These are phyloP conservation scores for Phytophthora pistaciae DNA, from an alignment of 352 stramenopile genomes.

Conservation along the genomic window DNA sequence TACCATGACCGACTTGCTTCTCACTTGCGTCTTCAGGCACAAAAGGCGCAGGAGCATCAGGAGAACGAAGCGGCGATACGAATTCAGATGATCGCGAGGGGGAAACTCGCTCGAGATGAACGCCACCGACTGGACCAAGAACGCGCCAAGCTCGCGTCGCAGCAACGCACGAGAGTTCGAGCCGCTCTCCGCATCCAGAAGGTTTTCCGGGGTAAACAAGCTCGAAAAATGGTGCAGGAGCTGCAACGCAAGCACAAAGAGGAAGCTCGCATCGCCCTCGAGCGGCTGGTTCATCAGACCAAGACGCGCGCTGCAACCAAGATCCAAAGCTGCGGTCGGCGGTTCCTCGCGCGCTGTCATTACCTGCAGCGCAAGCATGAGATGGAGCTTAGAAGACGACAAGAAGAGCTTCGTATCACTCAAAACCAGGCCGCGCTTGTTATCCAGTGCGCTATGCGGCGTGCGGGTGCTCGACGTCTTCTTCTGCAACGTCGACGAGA, in stretches of 20 bases:
- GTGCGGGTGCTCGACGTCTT: slow-evolving; percentile 44
- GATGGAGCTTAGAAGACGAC: slow-evolving; percentile 30
- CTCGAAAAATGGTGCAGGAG: slow-evolving; percentile 42
- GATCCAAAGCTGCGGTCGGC: slow-evolving; percentile 74
- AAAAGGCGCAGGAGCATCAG: slow-evolving; percentile 59
- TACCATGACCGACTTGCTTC: slow-evolving; percentile 71
- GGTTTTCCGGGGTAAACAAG: slow-evolving; percentile 65
- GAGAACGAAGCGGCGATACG: slow-evolving; percentile 59
- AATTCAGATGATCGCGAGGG: slow-evolving; percentile 68
- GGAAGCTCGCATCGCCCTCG: slow-evolving; percentile 60
- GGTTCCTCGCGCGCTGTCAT: slow-evolving; percentile 55
- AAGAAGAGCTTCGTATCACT: slow-evolving; percentile 35
- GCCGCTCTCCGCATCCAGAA: slow-evolving; percentile 74
- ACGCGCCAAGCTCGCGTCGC: slow-evolving; percentile 38
- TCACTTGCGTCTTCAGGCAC: slow-evolving; percentile 64
- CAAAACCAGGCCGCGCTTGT: slow-evolving; percentile 64
- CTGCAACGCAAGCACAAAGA: slow-evolving; percentile 51
- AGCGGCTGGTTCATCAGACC: slow-evolving; percentile 65
- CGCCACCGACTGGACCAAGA: slow-evolving; percentile 35
- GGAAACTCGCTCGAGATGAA: slow-evolving; percentile 59
- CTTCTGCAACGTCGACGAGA: slow-evolving; percentile 61
- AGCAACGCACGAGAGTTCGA: slow-evolving; percentile 40
- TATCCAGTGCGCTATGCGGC: slow-evolving; percentile 75
- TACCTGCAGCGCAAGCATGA: slow-evolving; percentile 47
- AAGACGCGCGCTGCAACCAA: slow-evolving; percentile 67